Evolutionary conservation across 1,139 yeast genomes (phyloP).

Genomic region (Zygosaccharomyces sapae): DNA sequence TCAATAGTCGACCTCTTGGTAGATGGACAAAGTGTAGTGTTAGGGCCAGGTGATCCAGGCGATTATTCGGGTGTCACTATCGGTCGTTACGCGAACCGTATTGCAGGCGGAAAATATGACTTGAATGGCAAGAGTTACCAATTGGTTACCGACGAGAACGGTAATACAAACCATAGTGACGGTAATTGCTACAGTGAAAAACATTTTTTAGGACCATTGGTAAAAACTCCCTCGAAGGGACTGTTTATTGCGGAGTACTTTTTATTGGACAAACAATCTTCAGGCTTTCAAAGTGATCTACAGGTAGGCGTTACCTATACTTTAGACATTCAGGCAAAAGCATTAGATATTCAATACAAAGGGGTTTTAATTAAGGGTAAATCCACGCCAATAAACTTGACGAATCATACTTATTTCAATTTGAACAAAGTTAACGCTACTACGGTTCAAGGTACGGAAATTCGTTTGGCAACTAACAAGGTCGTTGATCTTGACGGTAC

Average conservation of each 20-base stretch:
- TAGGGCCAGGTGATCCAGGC: slow-evolving; percentile 39
- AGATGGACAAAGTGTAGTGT: slow-evolving; percentile 37
- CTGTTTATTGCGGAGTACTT: slow-evolving; percentile 48
- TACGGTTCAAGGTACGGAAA: slow-evolving; percentile 29
- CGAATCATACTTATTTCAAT: slow-evolving; percentile 64
- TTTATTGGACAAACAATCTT: slow-evolving; percentile 10
- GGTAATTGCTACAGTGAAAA: slow-evolving; percentile 47
- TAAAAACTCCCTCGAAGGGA: slow-evolving; percentile 34
- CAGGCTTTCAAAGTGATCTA: slow-evolving; percentile 26
- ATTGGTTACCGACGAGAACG: slow-evolving; percentile 40
- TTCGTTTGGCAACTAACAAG: slow-evolving; percentile 35
- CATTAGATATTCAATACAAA: slow-evolving; percentile 46
- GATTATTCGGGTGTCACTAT: slow-evolving; percentile 58
- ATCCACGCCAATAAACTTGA: slow-evolving; percentile 53
- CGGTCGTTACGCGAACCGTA: slow-evolving; percentile 61
- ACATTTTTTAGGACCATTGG: slow-evolving; percentile 46
- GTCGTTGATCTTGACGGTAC: slow-evolving; percentile 55
- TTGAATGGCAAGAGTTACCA: slow-evolving; percentile 42
- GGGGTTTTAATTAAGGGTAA: slow-evolving; percentile 42
- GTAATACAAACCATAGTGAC: slow-evolving; percentile 51
- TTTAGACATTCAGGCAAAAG: slow-evolving; percentile 29
- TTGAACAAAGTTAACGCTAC: slow-evolving; percentile 33
- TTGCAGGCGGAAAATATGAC: slow-evolving; percentile 43
- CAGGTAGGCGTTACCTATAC: slow-evolving; percentile 22
- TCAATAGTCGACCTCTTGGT: slow-evolving; percentile 42